Evolutionary conservation across 1,284 basidiomycete genomes (phyloP).

Genomic region (Polyporus tsugae): DNA sequence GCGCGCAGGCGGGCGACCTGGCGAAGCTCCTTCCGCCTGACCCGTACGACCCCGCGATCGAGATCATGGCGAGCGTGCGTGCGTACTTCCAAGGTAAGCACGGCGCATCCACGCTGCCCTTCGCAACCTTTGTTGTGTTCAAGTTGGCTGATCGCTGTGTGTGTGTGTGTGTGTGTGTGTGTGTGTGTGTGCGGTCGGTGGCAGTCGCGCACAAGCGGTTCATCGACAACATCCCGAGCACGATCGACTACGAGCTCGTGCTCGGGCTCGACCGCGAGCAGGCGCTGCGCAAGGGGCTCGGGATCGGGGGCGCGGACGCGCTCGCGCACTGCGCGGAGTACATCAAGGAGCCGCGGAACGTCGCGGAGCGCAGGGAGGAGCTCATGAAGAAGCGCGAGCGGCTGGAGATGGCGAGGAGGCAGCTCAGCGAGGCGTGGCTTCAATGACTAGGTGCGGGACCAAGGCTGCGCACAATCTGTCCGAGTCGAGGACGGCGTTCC

Average conservation of each 20-base stretch:
- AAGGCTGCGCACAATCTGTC: background rate
- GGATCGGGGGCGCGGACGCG: conserved; percentile 54
- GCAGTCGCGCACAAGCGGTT: conserved; percentile 77
- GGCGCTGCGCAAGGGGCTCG: conserved; percentile 53
- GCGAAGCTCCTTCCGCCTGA: conserved; percentile 63
- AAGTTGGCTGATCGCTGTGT: background rate
- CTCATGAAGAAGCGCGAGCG: conserved; percentile 61
- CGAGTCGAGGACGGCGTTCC: too few species aligned
- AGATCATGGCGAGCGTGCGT: conserved; percentile 74
- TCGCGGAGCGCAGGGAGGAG: conserved; percentile 56
- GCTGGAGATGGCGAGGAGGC: conserved; percentile 55
- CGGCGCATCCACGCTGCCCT: background rate
- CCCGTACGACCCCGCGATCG: conserved; percentile 60
- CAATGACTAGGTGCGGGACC: background rate
- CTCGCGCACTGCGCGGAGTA: conserved; percentile 58
- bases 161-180: too few species aligned
- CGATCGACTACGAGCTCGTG: conserved; percentile 71
- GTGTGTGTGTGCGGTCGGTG: background rate
- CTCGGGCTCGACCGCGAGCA: conserved; percentile 45
- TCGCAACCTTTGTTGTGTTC: background rate
- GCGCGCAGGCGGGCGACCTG: conserved; percentile 52
- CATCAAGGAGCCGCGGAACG: conserved; percentile 56
- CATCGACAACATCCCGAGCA: conserved; percentile 66
- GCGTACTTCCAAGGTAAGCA: conserved; percentile 75
- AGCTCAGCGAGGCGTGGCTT: conserved; percentile 45